These are phyloP conservation scores for Hanseniaspora opuntiae DNA, from an alignment of 805 yeast genomes.

Conservation along the genomic window DNA sequence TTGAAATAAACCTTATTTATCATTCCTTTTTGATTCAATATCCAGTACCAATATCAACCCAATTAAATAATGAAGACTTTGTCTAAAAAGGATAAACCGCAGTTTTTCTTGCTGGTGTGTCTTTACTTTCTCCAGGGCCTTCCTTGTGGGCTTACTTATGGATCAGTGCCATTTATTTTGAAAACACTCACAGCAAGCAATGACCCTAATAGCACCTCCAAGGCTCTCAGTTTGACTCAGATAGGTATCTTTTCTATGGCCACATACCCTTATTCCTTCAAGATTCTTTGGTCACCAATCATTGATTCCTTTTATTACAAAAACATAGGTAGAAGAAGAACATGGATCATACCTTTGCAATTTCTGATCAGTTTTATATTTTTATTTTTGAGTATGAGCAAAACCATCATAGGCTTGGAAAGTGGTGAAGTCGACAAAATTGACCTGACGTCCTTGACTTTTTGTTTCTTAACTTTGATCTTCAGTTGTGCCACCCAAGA, in stretches of 20 bases:
- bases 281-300: constrained; percentile 87
- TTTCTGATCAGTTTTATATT: constrained; percentile 59
- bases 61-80: constrained; percentile 14
- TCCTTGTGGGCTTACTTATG: constrained; percentile 92
- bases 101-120: constrained; percentile 58
- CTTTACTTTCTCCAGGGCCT: constrained; percentile 86
- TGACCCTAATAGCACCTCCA: constrained; percentile 9
- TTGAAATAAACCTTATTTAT: neutral
- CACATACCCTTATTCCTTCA: constrained; percentile 85
- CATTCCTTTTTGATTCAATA: too few relatives aligned
- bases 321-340: constrained; percentile 64
- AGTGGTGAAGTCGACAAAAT: neutral
- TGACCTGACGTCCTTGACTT: constrained; percentile 36
- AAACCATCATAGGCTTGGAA: constrained; percentile 34
- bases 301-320: constrained; percentile 73
- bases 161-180: constrained; percentile 78
- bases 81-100: constrained; percentile 47
- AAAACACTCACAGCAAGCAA: constrained; percentile 35
- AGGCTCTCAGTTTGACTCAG: constrained; percentile 66
- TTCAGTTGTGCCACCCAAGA: constrained; percentile 94
- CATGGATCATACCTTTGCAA: constrained; percentile 94
- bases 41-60: neutral
- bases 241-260: constrained; percentile 86
- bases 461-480: constrained; percentile 61
- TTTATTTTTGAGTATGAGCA: constrained; percentile 30